Percentiles rank a stretch among this genome's conserved stretches.
Evolutionary conservation across 2,329 filamentous ascomycete genomes (phyloP).

Genomic region (Podosphaera leucotricha): DNA sequence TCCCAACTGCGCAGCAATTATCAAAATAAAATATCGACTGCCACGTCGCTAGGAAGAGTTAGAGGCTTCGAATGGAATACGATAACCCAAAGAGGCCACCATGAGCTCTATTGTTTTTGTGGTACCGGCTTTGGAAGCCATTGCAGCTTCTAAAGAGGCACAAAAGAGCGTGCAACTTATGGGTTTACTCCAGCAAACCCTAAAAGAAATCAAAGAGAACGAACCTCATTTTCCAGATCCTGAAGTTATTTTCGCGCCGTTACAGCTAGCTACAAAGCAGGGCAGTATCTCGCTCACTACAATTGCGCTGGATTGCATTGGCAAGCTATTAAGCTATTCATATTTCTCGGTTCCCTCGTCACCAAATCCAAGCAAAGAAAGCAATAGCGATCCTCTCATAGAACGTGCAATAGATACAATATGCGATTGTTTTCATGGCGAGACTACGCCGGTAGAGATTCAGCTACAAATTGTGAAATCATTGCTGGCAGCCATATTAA

Average conservation of each 20-base stretch:
- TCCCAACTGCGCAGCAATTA: not conserved
- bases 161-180: constrained; percentile 63
- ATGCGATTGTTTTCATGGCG: constrained; percentile 96
- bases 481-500: constrained; percentile 76
- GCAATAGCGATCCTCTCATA: constrained; percentile 48
- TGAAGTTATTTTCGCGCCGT: constrained; percentile 71
- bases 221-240: constrained; percentile 67
- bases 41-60: not conserved
- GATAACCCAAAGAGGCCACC: constrained; percentile 21
- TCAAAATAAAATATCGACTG: not conserved
- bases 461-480: constrained; percentile 98
- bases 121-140: constrained; percentile 75
- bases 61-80: constrained; percentile 10
- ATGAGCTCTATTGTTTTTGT: constrained; percentile 95
- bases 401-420: constrained; percentile 97
- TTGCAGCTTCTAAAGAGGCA: constrained; percentile 78
- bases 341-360: constrained; percentile 63
- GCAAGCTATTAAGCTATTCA: constrained; percentile 95
- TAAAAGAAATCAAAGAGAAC: constrained; percentile 66
- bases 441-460: constrained; percentile 74
- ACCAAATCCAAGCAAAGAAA: constrained; percentile 18
- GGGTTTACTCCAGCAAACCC: constrained; percentile 58
- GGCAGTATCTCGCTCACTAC: constrained; percentile 69
- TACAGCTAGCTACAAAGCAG: constrained; percentile 74
- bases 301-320: constrained; percentile 86